phyloP scores from a whole-genome alignment of 2,329 filamentous ascomycete species.

The Neocucurbitaria cava region DNA sequence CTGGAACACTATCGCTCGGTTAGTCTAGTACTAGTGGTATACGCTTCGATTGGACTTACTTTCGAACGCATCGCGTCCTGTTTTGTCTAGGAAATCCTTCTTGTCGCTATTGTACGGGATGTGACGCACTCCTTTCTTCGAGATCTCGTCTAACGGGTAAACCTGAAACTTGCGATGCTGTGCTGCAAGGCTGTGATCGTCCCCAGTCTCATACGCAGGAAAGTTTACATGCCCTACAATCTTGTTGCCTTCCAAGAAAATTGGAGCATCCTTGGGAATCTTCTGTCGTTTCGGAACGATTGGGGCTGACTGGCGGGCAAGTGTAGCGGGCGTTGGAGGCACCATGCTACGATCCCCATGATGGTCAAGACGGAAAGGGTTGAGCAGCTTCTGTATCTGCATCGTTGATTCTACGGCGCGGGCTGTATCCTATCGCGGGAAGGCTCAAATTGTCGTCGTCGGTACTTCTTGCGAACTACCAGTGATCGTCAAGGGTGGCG shows the following conservation, averaged over 20 bases:
- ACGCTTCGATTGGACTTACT: conserved; percentile 60
- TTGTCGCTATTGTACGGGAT: conserved; percentile 97
- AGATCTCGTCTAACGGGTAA: conserved; percentile 68
- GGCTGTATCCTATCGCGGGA: conserved; percentile 1
- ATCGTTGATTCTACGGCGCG: conserved; percentile 24
- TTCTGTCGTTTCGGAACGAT: conserved; percentile 56
- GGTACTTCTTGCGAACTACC: conserved; percentile 23
- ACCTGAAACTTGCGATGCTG: conserved; percentile 71
- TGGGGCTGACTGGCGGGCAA: conserved; percentile 11
- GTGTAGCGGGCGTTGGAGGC: conserved; percentile 17
- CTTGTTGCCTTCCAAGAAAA: conserved; percentile 65
- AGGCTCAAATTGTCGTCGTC: conserved; percentile 10
- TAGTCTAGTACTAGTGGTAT: conserved; percentile 6
- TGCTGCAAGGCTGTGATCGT: conserved; percentile 61
- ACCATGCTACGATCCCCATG: conserved; percentile 18
- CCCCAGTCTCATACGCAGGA: conserved; percentile 70
- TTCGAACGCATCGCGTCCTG: conserved; percentile 86
- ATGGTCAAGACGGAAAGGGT: conserved; percentile 37
- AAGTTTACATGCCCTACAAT: conserved; percentile 75
- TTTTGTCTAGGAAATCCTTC: conserved; percentile 85
- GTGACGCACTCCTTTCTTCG: conserved; percentile 60
- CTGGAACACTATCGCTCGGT: conserved; percentile 70
- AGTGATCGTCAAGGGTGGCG: conserved; percentile 16
- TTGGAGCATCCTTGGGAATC: conserved; percentile 68
- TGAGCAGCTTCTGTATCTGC: conserved; percentile 53